Conservation (phyloP, 768 basidiomycete species). For the Boletus insuetus region DNA sequence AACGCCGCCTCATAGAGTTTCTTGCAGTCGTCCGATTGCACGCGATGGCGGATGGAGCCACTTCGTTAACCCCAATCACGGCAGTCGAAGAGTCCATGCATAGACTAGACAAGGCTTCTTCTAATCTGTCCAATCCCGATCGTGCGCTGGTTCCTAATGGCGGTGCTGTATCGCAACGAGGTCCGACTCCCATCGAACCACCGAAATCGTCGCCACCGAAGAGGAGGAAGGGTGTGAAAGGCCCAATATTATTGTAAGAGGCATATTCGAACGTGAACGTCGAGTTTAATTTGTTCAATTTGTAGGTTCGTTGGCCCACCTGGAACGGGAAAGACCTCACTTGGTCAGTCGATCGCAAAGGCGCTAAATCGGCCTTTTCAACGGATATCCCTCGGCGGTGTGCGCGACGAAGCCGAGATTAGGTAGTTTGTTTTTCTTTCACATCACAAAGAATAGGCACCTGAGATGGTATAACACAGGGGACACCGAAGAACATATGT, state of each 20-base stretch:
- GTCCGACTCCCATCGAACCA: not conserved
- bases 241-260: conserved; percentile 66
- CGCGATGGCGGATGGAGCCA: conserved; percentile 27
- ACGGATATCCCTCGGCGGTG: conserved; percentile 88
- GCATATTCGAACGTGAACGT: not conserved
- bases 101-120: conserved; percentile 19
- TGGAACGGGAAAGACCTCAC: conserved; percentile 87
- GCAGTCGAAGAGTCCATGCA: conserved; percentile 8
- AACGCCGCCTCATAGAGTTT: conserved; percentile 88
- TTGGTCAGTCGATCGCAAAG: conserved; percentile 85
- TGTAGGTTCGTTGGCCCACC: conserved; percentile 87
- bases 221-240: conserved; percentile 51
- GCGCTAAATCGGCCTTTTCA: conserved; percentile 86
- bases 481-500: conserved; percentile 86
- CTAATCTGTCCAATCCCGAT: conserved; percentile 20
- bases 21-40: conserved; percentile 77
- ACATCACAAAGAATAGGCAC: conserved; percentile 5
- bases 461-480: conserved; percentile 14
- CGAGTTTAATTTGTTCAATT: not conserved
- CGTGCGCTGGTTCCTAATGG: conserved; percentile 23
- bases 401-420: conserved; percentile 89
- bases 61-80: conserved; percentile 1
- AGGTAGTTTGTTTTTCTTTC: conserved; percentile 27
- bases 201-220: conserved; percentile 4
- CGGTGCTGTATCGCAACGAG: conserved; percentile 11